Conservation (phyloP, 1,284 basidiomycete species). For the Schizophyllum commune region DNA sequence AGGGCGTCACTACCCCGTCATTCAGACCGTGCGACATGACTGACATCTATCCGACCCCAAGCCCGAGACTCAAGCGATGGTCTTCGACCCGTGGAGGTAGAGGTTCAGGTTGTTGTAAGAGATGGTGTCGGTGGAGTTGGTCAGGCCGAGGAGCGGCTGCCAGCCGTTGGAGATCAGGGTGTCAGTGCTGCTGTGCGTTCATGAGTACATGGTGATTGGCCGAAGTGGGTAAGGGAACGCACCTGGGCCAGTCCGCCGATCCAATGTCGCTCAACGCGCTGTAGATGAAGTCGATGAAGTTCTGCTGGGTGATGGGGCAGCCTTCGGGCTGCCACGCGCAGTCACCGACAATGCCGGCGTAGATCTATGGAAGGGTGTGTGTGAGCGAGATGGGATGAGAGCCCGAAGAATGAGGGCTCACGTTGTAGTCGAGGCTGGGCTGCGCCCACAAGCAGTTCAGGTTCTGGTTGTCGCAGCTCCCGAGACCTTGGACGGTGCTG, state of each 20-base stretch:
- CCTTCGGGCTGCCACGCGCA: neutral
- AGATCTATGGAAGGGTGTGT: neutral
- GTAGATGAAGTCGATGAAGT: slow-evolving; percentile 11
- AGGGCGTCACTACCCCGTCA: too few relatives aligned
- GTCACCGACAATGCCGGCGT: slow-evolving; percentile 3
- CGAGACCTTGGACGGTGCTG: neutral
- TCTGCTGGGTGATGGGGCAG: slow-evolving; percentile 9
- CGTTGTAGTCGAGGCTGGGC: neutral
- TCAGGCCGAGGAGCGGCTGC: slow-evolving; percentile 12
- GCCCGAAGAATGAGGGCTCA: neutral
- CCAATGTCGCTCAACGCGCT: slow-evolving; percentile 3
- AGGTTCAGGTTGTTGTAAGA: slow-evolving; percentile 18
- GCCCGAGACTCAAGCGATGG: too few relatives aligned
- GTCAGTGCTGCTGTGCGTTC: slow-evolving; percentile 4
- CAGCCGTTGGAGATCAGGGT: slow-evolving; percentile 12
- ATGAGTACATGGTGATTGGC: too few relatives aligned
- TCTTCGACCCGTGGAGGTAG: slow-evolving; percentile 10
- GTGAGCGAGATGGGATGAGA: too few relatives aligned
- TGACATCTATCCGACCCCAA: too few relatives aligned
- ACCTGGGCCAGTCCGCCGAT: slow-evolving; percentile 4
- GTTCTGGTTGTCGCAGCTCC: neutral
- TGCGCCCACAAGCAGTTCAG: neutral
- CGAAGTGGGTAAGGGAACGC: neutral
- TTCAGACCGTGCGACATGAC: too few relatives aligned
- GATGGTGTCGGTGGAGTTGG: slow-evolving; percentile 14